Conservation (phyloP, 164 flowering plant genomes). For the Akebia trifoliata region DNA sequence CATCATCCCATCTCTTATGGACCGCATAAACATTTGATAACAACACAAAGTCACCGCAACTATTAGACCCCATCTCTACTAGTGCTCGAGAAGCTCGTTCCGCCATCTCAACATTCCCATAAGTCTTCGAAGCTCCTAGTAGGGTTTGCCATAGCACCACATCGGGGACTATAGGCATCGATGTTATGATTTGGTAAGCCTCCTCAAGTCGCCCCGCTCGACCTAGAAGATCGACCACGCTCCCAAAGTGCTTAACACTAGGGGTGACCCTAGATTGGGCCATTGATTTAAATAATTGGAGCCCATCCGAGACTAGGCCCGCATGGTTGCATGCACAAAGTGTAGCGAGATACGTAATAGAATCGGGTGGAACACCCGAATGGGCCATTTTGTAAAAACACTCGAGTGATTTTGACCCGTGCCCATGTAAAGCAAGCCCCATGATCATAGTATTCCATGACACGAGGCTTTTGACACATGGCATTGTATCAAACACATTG, state of each 20-base stretch:
- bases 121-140: constrained; percentile 69
- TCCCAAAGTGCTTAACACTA: constrained; percentile 76
- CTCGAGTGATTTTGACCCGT: constrained; percentile 45
- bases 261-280: constrained; percentile 32
- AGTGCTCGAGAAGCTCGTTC: constrained; percentile 61
- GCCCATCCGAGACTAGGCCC: constrained; percentile 72
- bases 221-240: constrained; percentile 75
- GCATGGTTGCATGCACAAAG: constrained; percentile 83
- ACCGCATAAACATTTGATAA: constrained; percentile 81
- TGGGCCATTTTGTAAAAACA: constrained; percentile 49
- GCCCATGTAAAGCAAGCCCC: constrained; percentile 75
- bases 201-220: constrained; percentile 65
- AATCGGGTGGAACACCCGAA: constrained; percentile 41
- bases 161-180: constrained; percentile 64
- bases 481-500: constrained; percentile 48
- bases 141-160: constrained; percentile 79
- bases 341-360: constrained; percentile 55
- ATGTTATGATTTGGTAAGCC: constrained; percentile 49
- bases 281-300: constrained; percentile 54
- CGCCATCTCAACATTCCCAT: constrained; percentile 70
- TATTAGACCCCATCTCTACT: constrained; percentile 64
- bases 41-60: constrained; percentile 72
- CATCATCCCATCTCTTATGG: constrained; percentile 68
- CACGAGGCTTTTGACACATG: constrained; percentile 38
- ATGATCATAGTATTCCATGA: constrained; percentile 89